A percentile compares a stretch with the other conserved stretches of the same genome.
These are phyloP conservation scores for Hygrophorus pudorinus DNA, from an alignment of 768 basidiomycete genomes.

Conservation along the genomic window DNA sequence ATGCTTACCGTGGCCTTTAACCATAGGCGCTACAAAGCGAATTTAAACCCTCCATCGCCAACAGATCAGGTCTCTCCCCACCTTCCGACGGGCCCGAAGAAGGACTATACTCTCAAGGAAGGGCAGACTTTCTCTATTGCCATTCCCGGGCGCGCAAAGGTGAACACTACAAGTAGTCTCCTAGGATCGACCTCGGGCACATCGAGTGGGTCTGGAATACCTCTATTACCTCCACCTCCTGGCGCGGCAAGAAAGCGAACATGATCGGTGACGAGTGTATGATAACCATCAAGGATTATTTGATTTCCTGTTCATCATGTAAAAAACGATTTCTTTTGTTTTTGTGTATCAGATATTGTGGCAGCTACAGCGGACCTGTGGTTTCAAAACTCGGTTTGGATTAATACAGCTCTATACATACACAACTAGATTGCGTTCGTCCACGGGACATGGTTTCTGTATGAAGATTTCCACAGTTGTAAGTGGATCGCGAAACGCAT, in stretches of 20 bases:
- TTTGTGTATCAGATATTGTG: no score
- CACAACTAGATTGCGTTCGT: no score
- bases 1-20: conserved; percentile 8
- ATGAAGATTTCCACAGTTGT: no score
- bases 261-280: conserved; percentile 15
- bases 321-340: no score
- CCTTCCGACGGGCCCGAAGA: conserved; percentile 71
- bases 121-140: conserved; percentile 91
- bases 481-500: no score
- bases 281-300: no score
- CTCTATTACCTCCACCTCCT: conserved; percentile 81
- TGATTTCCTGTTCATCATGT: no score
- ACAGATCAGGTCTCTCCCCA: conserved; percentile 47
- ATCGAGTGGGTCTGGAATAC: conserved; percentile 34
- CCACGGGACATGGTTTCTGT: no score
- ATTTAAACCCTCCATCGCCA: conserved; percentile 45
- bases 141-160: conserved; percentile 69
- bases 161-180: conserved; percentile 25
- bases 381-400: no score
- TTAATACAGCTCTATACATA: no score
- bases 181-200: conserved; percentile 24
- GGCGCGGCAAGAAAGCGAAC: conserved; percentile 42
- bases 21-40: conserved; percentile 52
- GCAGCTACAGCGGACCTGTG: no score
- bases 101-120: conserved; percentile 90